Evolutionary conservation across 23 red algal genomes (phyloP).

Genomic region (Agarophyton chilense): DNA sequence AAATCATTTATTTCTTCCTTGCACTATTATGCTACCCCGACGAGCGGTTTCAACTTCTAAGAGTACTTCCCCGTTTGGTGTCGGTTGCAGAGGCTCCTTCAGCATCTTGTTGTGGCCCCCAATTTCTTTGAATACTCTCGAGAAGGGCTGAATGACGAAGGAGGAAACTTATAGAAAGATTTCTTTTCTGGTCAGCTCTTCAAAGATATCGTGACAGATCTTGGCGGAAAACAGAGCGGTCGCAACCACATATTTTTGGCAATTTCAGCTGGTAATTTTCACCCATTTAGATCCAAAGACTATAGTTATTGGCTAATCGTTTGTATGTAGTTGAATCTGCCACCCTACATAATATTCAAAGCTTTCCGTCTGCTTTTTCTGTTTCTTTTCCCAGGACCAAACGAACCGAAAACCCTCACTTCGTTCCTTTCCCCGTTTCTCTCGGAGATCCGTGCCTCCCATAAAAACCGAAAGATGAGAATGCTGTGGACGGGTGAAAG

Average conservation of each 20-base stretch:
- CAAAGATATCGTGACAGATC: background rate
- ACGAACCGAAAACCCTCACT: conserved; percentile 1
- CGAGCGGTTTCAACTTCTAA: background rate
- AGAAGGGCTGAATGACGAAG: background rate
- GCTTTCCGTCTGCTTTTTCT: background rate
- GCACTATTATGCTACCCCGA: no score
- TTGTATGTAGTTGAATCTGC: background rate
- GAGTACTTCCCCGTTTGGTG: background rate
- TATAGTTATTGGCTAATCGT: background rate
- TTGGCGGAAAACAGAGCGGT: background rate
- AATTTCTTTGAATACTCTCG: background rate
- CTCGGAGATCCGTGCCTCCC: background rate
- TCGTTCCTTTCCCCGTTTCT: background rate
- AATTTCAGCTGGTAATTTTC: background rate
- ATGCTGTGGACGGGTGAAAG: background rate
- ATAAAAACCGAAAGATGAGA: background rate
- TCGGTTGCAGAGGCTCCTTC: background rate
- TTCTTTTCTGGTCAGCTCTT: conserved; percentile 12
- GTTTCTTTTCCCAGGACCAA: background rate
- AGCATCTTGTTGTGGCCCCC: background rate
- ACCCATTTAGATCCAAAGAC: background rate
- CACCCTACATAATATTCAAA: background rate
- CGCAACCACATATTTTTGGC: background rate
- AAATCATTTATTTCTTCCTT: background rate
- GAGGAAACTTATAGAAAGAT: background rate